Evolutionary conservation across 164 flowering plant species (phyloP).

Genomic region (Liriodendron chinense): DNA sequence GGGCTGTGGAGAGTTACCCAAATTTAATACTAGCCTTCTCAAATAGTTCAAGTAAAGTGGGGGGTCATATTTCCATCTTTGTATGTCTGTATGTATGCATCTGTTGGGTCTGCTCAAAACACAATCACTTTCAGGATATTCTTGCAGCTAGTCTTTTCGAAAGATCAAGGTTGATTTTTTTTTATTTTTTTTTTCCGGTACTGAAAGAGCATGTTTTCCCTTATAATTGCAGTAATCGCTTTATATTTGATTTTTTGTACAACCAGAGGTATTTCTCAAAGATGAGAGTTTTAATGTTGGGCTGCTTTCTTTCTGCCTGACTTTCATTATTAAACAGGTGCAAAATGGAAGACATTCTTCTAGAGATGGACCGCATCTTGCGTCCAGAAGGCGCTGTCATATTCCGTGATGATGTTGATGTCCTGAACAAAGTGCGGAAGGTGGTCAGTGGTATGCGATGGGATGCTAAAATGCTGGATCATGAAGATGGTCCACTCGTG

Average conservation of each 20-base stretch:
- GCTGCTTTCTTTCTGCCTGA: neutral
- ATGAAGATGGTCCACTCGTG: constrained; percentile 78
- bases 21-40: neutral
- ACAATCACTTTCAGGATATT: neutral
- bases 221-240: neutral
- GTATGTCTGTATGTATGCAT: neutral
- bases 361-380: constrained; percentile 84
- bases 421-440: constrained; percentile 58
- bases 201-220: neutral
- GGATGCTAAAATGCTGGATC: constrained; percentile 63
- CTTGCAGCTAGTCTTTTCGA: neutral
- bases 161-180: neutral
- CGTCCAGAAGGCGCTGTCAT: constrained; percentile 80
- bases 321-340: constrained; percentile 42
- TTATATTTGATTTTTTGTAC: neutral
- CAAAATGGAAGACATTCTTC: constrained; percentile 63
- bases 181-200: neutral
- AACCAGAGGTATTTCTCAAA: neutral
- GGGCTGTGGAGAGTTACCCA: no score
- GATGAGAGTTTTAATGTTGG: neutral
- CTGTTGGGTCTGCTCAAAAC: neutral
- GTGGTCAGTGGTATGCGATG: constrained; percentile 67
- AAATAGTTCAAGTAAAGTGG: neutral
- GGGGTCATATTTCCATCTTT: neutral
- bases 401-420: constrained; percentile 66